Percentiles rank a stretch among this genome's conserved stretches.
These are phyloP conservation scores for Clonostachys rhizophaga DNA, from an alignment of 2,329 filamentous ascomycete species.

Conservation along the genomic window DNA sequence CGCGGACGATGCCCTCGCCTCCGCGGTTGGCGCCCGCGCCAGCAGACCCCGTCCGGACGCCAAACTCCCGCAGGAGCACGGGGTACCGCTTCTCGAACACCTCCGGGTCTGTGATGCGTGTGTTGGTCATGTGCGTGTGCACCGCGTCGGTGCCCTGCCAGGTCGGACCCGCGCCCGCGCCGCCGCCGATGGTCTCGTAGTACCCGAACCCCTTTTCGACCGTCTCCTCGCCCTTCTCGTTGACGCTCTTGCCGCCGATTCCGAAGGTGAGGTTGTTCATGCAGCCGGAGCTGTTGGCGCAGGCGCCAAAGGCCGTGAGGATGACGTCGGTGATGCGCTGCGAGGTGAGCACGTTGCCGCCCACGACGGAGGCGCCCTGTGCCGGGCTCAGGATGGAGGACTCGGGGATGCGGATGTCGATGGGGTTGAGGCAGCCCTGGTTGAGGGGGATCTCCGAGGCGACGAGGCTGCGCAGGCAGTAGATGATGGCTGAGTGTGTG, in stretches of 20 bases:
- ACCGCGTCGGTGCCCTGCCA: constrained; percentile 18
- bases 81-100: constrained; percentile 26
- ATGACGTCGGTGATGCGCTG: constrained; percentile 25
- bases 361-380: constrained; percentile 20
- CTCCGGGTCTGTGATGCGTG: constrained; percentile 21
- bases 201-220: constrained; percentile 18
- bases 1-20: constrained; percentile 24
- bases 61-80: constrained; percentile 21
- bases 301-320: constrained; percentile 16
- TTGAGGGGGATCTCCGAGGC: constrained; percentile 29
- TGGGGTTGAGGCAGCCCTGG: constrained; percentile 27
- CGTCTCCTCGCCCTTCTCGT: constrained; percentile 8
- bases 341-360: constrained; percentile 55
- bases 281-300: constrained; percentile 34
- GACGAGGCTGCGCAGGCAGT: constrained; percentile 25
- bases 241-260: constrained; percentile 17
- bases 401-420: constrained; percentile 21
- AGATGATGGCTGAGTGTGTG: constrained; percentile 29
- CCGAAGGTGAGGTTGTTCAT: constrained; percentile 24
- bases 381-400: constrained; percentile 23
- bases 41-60: constrained; percentile 18
- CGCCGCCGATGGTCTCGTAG: constrained; percentile 25
- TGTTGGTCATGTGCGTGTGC: constrained; percentile 22
- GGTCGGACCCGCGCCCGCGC: constrained; percentile 19
- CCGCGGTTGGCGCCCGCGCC: constrained; percentile 19